phyloP scores from a whole-genome alignment of 345 rosid species.

The Viola odorata region DNA sequence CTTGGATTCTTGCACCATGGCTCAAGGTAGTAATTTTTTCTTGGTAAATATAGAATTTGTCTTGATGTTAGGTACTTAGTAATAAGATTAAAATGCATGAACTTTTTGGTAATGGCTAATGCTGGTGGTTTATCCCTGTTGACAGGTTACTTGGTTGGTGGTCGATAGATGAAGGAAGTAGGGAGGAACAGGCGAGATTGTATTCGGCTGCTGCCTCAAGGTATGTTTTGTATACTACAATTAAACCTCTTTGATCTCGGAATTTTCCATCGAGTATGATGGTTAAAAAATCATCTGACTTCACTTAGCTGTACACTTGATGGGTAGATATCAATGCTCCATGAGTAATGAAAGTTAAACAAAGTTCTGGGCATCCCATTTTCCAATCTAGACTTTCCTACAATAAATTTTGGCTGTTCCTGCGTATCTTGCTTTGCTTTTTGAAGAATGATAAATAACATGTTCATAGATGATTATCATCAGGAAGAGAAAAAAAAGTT shows the following conservation, averaged over 20 bases:
- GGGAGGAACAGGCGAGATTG: conserved; percentile 81
- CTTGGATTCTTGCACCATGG: conserved; percentile 76
- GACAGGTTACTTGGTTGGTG: conserved; percentile 91
- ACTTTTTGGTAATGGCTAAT: neutral
- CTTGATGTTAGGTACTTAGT: neutral
- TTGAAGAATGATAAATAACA: no score
- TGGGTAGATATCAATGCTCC: no score
- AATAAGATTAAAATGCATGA: conserved; percentile 1
- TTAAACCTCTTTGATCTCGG: neutral
- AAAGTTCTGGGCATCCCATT: no score
- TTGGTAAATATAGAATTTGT: conserved; percentile 11
- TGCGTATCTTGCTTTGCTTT: no score
- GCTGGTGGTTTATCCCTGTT: conserved; percentile 9
- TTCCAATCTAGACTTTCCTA: no score
- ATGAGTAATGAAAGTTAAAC: no score
- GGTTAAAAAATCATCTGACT: neutral
- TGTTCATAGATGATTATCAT: no score
- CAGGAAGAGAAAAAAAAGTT: no score
- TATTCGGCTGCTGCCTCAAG: conserved; percentile 55
- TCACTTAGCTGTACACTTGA: neutral
- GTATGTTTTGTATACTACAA: conserved; percentile 29
- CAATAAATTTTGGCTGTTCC: no score
- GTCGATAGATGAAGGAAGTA: conserved; percentile 95
- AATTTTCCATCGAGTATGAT: conserved; percentile 4
- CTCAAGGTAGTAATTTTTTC: conserved; percentile 46